Percentiles rank a stretch among this genome's conserved stretches.
phyloP scores from a whole-genome alignment of 2,329 filamentous ascomycete genomes.

The Ophiocordyceps polyrhachis-furcata region DNA sequence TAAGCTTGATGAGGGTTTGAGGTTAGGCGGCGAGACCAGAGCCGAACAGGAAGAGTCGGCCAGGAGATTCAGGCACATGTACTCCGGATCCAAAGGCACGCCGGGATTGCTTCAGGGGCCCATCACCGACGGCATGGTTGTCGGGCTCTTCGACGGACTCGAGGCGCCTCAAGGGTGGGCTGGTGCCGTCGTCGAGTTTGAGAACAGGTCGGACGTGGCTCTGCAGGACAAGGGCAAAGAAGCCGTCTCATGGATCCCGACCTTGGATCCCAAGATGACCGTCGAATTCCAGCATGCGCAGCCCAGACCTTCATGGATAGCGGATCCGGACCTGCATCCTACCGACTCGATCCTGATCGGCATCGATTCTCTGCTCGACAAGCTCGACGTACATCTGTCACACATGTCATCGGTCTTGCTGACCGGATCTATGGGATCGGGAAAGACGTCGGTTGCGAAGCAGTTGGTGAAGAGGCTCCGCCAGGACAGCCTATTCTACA shows the following conservation, averaged over 20 bases:
- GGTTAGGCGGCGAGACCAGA: constrained; percentile 76
- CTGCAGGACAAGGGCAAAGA: constrained; percentile 26
- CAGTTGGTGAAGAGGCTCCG: constrained; percentile 57
- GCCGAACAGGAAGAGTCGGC: constrained; percentile 61
- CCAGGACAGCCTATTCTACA: constrained; percentile 57
- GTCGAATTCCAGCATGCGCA: constrained; percentile 64
- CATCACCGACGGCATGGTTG: constrained; percentile 70
- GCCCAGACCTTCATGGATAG: constrained; percentile 39
- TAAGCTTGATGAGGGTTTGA: constrained; percentile 47
- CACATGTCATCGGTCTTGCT: constrained; percentile 80
- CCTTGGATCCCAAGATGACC: constrained; percentile 52
- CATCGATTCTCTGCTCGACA: constrained; percentile 57
- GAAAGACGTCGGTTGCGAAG: constrained; percentile 69
- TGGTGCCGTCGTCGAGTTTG: constrained; percentile 68
- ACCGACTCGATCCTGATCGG: constrained; percentile 53
- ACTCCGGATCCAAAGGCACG: constrained; percentile 34
- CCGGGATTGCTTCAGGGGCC: constrained; percentile 62
- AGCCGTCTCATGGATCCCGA: constrained; percentile 50
- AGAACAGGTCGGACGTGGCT: constrained; percentile 21
- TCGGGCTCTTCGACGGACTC: constrained; percentile 39
- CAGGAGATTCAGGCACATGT: constrained; percentile 53
- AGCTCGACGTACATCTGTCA: constrained; percentile 56
- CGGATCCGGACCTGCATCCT: constrained; percentile 35
- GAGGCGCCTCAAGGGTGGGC: constrained; percentile 48
- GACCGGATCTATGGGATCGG: constrained; percentile 74